These are phyloP conservation scores for Ceratobasidium sp. DNA, from an alignment of 1,284 basidiomycete species.

Conservation along the genomic window DNA sequence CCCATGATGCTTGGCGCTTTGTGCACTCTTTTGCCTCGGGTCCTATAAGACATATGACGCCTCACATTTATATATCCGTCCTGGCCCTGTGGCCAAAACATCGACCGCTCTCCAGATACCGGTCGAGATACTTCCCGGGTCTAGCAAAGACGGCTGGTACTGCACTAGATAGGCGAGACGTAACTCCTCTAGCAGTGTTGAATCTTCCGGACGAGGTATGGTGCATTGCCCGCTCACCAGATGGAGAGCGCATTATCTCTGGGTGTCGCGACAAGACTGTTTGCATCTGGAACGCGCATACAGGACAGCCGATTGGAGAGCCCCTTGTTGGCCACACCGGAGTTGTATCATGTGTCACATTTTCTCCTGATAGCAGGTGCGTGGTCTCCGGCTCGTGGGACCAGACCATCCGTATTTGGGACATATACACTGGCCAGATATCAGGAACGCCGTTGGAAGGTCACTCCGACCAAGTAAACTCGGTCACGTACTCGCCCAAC, in stretches of 20 bases:
- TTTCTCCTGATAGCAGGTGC: slow-evolving; percentile 30
- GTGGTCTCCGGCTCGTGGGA: slow-evolving; percentile 27
- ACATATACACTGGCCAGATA: slow-evolving; percentile 7
- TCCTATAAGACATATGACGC: slow-evolving; percentile 2
- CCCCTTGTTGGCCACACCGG: not conserved
- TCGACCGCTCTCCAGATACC: not conserved
- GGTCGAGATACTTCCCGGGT: not conserved
- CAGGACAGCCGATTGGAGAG: not conserved
- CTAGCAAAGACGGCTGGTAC: not conserved
- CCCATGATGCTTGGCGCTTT: not conserved
- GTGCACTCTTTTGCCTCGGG: not conserved
- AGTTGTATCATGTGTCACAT: not conserved
- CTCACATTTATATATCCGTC: slow-evolving; percentile 47
- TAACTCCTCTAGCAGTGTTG: not conserved
- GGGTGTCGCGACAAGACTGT: not conserved
- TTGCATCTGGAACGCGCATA: slow-evolving; percentile 12
- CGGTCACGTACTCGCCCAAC: slow-evolving; percentile 34
- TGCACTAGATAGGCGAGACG: not conserved
- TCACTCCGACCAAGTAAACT: not conserved
- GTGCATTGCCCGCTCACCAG: not conserved
- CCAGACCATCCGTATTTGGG: slow-evolving; percentile 39
- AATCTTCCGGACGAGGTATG: not conserved
- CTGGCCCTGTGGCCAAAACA: slow-evolving; percentile 21
- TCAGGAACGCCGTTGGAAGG: slow-evolving; percentile 23
- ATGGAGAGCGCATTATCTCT: not conserved